Percentiles rank a stretch among this genome's conserved stretches.
Conservation (phyloP, 1,284 basidiomycete genomes). For the Cryptococcus hybrid region DNA sequence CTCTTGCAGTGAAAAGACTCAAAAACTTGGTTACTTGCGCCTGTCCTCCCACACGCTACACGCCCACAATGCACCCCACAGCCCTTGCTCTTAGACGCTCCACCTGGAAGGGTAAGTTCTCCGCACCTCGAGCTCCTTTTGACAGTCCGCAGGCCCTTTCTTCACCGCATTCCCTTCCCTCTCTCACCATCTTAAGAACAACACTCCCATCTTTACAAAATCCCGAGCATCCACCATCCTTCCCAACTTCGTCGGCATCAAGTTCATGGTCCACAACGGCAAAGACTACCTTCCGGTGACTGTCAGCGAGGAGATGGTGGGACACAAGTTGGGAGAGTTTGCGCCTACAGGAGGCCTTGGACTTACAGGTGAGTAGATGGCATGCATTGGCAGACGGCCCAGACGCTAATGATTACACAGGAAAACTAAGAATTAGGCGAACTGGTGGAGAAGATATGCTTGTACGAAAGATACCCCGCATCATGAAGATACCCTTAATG, state of each 20-base stretch:
- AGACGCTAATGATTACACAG: background rate
- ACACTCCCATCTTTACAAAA: slow-evolving; percentile 83
- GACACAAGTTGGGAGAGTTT: slow-evolving; percentile 97
- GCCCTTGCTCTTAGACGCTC: slow-evolving; percentile 39
- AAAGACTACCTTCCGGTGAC: slow-evolving; percentile 82
- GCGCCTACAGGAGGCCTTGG: slow-evolving; percentile 69
- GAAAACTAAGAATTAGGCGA: slow-evolving; percentile 20
- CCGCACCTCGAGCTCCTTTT: background rate
- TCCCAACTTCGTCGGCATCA: slow-evolving; percentile 88
- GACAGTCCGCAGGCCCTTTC: slow-evolving; percentile 7
- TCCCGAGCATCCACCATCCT: slow-evolving; percentile 89
- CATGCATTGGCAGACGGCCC: no score
- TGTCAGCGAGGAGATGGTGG: slow-evolving; percentile 96
- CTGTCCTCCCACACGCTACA: no score
- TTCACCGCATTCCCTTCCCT: slow-evolving; percentile 54
- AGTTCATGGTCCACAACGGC: slow-evolving; percentile 92
- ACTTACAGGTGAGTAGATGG: slow-evolving; percentile 43
- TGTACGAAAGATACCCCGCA: slow-evolving; percentile 14
- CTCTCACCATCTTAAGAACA: slow-evolving; percentile 75
- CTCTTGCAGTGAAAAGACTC: background rate
- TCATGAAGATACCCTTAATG: slow-evolving; percentile 10
- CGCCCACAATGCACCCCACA: slow-evolving; percentile 23
- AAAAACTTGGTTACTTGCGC: no score
- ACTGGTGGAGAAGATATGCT: background rate
- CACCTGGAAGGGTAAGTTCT: slow-evolving; percentile 52